Evolutionary conservation across 805 yeast genomes (phyloP).

Genomic region (Candida takata): DNA sequence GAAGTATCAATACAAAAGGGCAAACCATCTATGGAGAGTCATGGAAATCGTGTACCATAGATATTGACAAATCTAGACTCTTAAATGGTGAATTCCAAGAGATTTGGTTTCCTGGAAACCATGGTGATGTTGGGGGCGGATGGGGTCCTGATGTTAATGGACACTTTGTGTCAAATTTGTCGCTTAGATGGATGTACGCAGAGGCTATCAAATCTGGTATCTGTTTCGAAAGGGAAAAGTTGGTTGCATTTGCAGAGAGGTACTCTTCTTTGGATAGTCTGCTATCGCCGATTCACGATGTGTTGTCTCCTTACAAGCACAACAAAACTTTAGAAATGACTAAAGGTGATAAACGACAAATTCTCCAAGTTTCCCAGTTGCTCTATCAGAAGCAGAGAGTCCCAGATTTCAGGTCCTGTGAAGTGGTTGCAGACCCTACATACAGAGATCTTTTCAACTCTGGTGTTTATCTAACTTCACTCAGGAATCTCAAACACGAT

Average conservation of each 20-base stretch:
- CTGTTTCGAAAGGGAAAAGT: conserved; percentile 32
- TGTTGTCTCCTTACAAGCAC: conserved; percentile 27
- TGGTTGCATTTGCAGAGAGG: conserved; percentile 34
- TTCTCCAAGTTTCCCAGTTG: conserved; percentile 9
- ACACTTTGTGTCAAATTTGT: conserved; percentile 39
- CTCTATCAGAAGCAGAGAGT: conserved; percentile 3
- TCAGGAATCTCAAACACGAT: conserved; percentile 12
- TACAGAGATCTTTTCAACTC: conserved; percentile 11
- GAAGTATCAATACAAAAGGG: background rate
- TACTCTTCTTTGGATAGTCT: conserved; percentile 36
- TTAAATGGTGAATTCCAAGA: conserved; percentile 37
- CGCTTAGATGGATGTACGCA: conserved; percentile 56
- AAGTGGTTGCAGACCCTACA: conserved; percentile 4
- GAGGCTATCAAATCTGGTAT: conserved; percentile 49
- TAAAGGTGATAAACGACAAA: conserved; percentile 5
- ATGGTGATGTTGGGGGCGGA: conserved; percentile 66
- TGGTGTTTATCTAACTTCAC: conserved; percentile 14
- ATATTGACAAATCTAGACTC: conserved; percentile 20
- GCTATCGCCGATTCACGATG: conserved; percentile 46
- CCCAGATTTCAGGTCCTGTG: conserved; percentile 18
- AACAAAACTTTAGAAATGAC: conserved; percentile 11
- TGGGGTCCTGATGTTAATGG: conserved; percentile 44
- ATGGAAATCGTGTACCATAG: conserved; percentile 6
- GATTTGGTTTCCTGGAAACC: conserved; percentile 65
- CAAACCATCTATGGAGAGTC: conserved; percentile 2